Conservation (phyloP, 2,329 filamentous ascomycete genomes). For the Fusarium dlaminii region DNA sequence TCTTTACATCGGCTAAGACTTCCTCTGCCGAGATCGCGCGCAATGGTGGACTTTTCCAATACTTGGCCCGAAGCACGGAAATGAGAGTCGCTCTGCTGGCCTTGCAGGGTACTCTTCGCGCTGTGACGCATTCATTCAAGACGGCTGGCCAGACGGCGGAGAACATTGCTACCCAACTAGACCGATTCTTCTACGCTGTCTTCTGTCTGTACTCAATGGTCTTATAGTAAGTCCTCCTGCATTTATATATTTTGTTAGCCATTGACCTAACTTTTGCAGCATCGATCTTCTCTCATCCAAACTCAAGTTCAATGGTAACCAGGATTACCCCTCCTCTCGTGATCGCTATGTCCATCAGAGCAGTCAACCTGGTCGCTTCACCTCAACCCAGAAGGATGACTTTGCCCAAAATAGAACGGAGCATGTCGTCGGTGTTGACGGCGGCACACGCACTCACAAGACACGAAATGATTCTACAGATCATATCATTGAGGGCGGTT, state of each 20-base stretch:
- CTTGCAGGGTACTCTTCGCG: constrained; percentile 48
- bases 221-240: constrained; percentile 46
- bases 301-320: constrained; percentile 33
- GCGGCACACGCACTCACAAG: constrained; percentile 8
- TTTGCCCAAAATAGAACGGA: constrained; percentile 6
- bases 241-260: rapidly evolving
- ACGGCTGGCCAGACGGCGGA: constrained; percentile 48
- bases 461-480: constrained; percentile 30
- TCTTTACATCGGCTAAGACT: constrained; percentile 45
- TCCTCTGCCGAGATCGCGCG: constrained; percentile 36
- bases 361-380: constrained; percentile 12
- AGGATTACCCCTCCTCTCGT: constrained; percentile 19
- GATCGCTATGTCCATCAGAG: constrained; percentile 13
- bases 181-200: constrained; percentile 52
- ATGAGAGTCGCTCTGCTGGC: constrained; percentile 50
- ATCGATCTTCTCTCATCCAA: constrained; percentile 49
- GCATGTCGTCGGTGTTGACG: constrained; percentile 13
- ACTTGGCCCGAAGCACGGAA: constrained; percentile 51
- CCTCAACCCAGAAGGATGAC: constrained; percentile 22
- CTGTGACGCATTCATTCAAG: constrained; percentile 53
- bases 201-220: constrained; percentile 53
- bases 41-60: constrained; percentile 49
- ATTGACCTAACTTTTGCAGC: neutral
- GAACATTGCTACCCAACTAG: constrained; percentile 49
- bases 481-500: constrained; percentile 19